phyloP scores from a whole-genome alignment of 441 rosid genomes.

The Populus hybrid region DNA sequence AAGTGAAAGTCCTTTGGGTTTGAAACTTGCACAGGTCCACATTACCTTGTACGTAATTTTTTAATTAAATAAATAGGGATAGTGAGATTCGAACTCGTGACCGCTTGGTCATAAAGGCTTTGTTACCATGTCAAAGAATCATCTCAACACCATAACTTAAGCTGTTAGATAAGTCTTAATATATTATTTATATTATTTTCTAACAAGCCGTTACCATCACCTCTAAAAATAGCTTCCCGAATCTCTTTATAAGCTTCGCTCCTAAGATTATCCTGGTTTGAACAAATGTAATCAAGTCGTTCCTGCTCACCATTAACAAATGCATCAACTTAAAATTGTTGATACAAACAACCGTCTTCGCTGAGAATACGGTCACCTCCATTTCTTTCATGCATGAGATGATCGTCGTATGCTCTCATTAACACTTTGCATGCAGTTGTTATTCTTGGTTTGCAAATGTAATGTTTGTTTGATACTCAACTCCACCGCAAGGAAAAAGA shows the following conservation, averaged over 20 bases:
- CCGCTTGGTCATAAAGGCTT: no score
- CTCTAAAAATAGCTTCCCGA: background rate
- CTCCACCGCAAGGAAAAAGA: background rate
- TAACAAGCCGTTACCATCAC: background rate
- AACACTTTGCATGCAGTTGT: background rate
- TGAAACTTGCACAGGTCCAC: no score
- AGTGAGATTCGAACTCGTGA: no score
- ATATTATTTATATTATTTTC: no score
- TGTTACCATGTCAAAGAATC: no score
- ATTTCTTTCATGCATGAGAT: background rate
- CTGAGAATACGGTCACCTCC: background rate
- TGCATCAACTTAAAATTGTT: background rate
- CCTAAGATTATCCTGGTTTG: background rate
- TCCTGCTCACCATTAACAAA: background rate
- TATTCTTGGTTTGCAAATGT: background rate
- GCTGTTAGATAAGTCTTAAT: no score
- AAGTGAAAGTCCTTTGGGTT: no score
- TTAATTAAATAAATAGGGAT: no score
- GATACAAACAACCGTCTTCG: background rate
- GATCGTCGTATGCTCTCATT: background rate
- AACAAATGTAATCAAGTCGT: background rate
- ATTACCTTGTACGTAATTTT: no score
- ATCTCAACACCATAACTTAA: no score
- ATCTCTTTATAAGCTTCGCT: background rate
- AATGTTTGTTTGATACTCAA: background rate